phyloP scores from a whole-genome alignment of 495 filamentous ascomycete genomes.

The Parathielavia appendiculata region DNA sequence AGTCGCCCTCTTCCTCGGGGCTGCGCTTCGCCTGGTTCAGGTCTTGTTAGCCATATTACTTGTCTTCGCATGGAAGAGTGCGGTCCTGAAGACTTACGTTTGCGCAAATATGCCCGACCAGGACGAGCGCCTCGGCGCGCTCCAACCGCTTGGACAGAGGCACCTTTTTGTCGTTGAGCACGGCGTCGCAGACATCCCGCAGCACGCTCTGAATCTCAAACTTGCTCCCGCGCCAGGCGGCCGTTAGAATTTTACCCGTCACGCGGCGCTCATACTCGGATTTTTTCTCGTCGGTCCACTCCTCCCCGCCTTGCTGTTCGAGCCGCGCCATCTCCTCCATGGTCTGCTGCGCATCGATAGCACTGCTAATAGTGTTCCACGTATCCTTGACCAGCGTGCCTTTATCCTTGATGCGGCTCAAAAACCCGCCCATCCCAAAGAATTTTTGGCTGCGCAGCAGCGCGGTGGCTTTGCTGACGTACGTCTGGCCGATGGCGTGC shows the following conservation, averaged over 20 bases:
- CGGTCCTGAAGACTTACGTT: conserved; percentile 55
- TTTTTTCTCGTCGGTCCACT: conserved; percentile 98
- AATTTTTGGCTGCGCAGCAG: conserved; percentile 95
- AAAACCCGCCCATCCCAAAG: conserved; percentile 92
- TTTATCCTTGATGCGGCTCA: conserved; percentile 91
- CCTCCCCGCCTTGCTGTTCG: conserved; percentile 92
- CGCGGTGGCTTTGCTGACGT: conserved; percentile 77
- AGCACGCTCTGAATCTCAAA: conserved; percentile 97
- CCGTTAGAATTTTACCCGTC: conserved; percentile 97
- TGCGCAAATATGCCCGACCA: conserved; percentile 80
- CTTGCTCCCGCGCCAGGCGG: conserved; percentile 94
- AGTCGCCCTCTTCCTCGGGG: conserved; percentile 95
- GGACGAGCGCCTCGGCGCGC: conserved; percentile 79
- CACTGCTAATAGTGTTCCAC: conserved; percentile 93
- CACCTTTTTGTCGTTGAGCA: conserved; percentile 74
- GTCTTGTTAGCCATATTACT: background rate
- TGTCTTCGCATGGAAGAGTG: background rate
- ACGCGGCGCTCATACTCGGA: conserved; percentile 92
- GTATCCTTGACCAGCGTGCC: conserved; percentile 94
- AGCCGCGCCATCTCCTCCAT: conserved; percentile 98
- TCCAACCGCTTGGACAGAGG: conserved; percentile 79
- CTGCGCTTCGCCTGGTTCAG: conserved; percentile 70
- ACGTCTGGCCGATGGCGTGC: conserved; percentile 87
- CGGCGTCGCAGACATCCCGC: conserved; percentile 70
- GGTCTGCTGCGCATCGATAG: conserved; percentile 96